Percentiles rank a stretch among this genome's conserved stretches.
phyloP scores from a whole-genome alignment of 257 asterid species.

The Marsdenia floribunda region DNA sequence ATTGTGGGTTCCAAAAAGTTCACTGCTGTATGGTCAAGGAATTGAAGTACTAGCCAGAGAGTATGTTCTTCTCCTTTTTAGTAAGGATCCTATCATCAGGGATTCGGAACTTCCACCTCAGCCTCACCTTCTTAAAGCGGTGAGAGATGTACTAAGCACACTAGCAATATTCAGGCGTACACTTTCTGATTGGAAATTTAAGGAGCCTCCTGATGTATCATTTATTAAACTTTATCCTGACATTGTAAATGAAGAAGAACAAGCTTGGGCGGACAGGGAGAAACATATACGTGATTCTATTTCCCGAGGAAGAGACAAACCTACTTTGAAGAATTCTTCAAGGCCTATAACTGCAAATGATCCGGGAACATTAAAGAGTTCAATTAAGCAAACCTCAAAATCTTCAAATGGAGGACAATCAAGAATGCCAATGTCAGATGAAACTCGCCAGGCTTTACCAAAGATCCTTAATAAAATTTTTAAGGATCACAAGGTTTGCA shows the following conservation, averaged over 20 bases:
- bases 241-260: constrained; percentile 53
- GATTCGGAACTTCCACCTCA: constrained; percentile 24
- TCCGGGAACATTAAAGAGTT: constrained; percentile 25
- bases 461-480: constrained; percentile 62
- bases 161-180: constrained; percentile 51
- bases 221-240: constrained; percentile 49
- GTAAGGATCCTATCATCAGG: constrained; percentile 42
- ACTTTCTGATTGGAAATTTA: constrained; percentile 72
- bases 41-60: constrained; percentile 45
- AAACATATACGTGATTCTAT: constrained; percentile 24
- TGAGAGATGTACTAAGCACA: constrained; percentile 42
- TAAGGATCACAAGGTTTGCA: constrained; percentile 64
- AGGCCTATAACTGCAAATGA: constrained; percentile 26
- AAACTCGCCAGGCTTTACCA: constrained; percentile 52
- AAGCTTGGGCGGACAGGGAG: constrained; percentile 45
- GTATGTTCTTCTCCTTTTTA: constrained; percentile 54
- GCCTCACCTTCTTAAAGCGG: constrained; percentile 23
- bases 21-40: constrained; percentile 40
- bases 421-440: constrained; percentile 49
- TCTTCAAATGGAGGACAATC: constrained; percentile 30
- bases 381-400: constrained; percentile 29
- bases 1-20: constrained; percentile 73
- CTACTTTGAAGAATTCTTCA: constrained; percentile 29
- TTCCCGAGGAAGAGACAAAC: constrained; percentile 25
- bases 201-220: constrained; percentile 51